These are phyloP conservation scores for Baorangia bicolor DNA, from an alignment of 768 basidiomycete species.

Conservation along the genomic window DNA sequence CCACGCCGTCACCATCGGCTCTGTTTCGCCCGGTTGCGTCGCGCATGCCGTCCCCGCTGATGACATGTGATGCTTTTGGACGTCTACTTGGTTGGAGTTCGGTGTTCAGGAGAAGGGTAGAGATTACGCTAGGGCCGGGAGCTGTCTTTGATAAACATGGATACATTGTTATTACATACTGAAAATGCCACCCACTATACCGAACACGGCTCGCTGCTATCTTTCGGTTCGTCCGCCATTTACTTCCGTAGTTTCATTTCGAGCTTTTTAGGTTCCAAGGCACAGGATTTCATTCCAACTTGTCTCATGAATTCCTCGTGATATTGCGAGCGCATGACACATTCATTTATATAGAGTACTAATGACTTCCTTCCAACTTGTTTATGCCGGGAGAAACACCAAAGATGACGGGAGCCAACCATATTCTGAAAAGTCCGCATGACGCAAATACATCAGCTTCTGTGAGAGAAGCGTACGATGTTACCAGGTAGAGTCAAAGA, in stretches of 20 bases:
- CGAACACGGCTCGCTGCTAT: neutral
- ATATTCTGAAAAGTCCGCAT: neutral
- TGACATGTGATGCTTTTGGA: neutral
- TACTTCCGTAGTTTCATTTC: neutral
- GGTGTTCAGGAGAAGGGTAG: neutral
- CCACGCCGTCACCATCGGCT: conserved; percentile 2
- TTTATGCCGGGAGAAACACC: neutral
- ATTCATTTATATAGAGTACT: conserved; percentile 4
- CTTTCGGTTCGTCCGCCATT: neutral
- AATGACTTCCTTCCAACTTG: neutral
- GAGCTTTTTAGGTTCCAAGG: neutral
- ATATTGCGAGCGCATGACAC: neutral
- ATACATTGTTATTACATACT: neutral
- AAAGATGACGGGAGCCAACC: neutral
- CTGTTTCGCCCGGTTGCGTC: neutral
- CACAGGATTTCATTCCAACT: neutral
- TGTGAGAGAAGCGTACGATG: neutral
- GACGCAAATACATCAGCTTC: neutral
- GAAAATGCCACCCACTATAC: neutral
- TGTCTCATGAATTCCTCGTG: neutral
- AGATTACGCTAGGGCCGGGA: neutral
- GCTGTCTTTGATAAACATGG: neutral
- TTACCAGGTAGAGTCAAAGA: neutral
- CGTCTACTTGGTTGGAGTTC: neutral
- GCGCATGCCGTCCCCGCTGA: conserved; percentile 3